phyloP scores from a whole-genome alignment of 495 filamentous ascomycete genomes.

The Collariella sp. region DNA sequence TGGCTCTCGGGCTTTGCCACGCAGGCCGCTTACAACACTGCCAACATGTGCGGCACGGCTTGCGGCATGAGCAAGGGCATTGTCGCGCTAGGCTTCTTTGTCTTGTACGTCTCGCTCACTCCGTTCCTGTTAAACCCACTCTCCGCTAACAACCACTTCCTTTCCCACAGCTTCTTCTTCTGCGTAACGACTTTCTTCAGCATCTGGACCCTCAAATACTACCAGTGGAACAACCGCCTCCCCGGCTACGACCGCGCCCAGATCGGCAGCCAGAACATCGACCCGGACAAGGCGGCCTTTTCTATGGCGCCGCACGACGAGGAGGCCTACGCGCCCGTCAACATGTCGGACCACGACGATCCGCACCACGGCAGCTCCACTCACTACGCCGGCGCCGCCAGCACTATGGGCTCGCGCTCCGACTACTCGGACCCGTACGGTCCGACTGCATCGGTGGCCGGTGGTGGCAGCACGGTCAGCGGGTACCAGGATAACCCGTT shows the following conservation, averaged over 20 bases:
- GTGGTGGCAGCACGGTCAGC: slow-evolving; percentile 7
- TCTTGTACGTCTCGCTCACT: slow-evolving; percentile 55
- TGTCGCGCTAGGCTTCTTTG: slow-evolving; percentile 69
- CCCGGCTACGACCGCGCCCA: slow-evolving; percentile 53
- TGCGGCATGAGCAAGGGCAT: slow-evolving; percentile 70
- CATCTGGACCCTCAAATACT: slow-evolving; percentile 69
- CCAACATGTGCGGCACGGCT: slow-evolving; percentile 38
- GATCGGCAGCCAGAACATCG: slow-evolving; percentile 43
- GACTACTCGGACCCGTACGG: slow-evolving; percentile 32
- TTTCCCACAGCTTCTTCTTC: slow-evolving; percentile 59
- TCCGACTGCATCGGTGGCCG: slow-evolving; percentile 11
- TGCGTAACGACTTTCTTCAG: slow-evolving; percentile 62
- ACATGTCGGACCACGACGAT: slow-evolving; percentile 36
- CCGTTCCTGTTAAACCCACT: too few species aligned
- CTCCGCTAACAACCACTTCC: background rate
- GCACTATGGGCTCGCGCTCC: slow-evolving; percentile 8
- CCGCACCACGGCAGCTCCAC: slow-evolving; percentile 1
- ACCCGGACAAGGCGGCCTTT: slow-evolving; percentile 52
- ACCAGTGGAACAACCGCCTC: slow-evolving; percentile 64
- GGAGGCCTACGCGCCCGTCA: slow-evolving; percentile 41
- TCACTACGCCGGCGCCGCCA: slow-evolving; percentile 8
- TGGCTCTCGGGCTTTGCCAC: slow-evolving; percentile 81
- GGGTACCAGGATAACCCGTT: slow-evolving; percentile 23
- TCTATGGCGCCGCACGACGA: slow-evolving; percentile 49
- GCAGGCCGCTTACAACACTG: slow-evolving; percentile 57